Evolutionary conservation across 371 early-diverging fungal species (phyloP).

Genomic region (Nematocida sp.): DNA sequence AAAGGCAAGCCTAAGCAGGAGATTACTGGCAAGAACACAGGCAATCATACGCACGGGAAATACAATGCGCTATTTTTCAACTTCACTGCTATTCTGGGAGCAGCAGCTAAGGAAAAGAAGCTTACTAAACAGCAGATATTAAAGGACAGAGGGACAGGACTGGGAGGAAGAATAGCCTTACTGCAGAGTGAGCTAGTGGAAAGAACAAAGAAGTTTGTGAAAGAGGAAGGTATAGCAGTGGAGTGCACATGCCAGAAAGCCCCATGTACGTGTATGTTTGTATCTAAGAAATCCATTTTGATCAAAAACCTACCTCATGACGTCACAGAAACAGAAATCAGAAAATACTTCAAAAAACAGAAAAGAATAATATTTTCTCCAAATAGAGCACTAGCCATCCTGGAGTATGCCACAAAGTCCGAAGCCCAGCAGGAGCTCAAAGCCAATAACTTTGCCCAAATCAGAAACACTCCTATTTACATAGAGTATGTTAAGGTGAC

Average conservation of each 20-base stretch:
- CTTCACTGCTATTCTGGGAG: slow-evolving; percentile 62
- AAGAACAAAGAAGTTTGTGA: slow-evolving; percentile 60
- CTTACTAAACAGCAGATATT: slow-evolving; percentile 54
- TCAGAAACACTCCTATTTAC: slow-evolving; percentile 61
- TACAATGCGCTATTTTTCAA: slow-evolving; percentile 64
- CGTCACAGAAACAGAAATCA: slow-evolving; percentile 24
- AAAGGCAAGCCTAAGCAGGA: slow-evolving; percentile 42
- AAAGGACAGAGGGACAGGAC: slow-evolving; percentile 57
- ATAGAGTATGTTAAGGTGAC: slow-evolving; percentile 61
- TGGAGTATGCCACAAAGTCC: slow-evolving; percentile 59
- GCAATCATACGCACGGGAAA: slow-evolving; percentile 36
- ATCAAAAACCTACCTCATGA: slow-evolving; percentile 34
- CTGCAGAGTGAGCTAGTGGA: slow-evolving; percentile 63
- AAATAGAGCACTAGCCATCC: slow-evolving; percentile 59
- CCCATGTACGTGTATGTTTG: slow-evolving; percentile 36
- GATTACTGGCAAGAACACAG: slow-evolving; percentile 10
- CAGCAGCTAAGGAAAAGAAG: slow-evolving; percentile 51
- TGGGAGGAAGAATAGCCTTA: slow-evolving; percentile 60
- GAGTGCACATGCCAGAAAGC: slow-evolving; percentile 20
- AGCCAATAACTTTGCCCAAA: slow-evolving; percentile 57
- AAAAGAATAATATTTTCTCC: slow-evolving; percentile 48
- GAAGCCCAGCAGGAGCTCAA: slow-evolving; percentile 56
- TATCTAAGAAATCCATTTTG: slow-evolving; percentile 33
- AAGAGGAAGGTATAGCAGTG: slow-evolving; percentile 50
- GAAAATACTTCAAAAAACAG: slow-evolving; percentile 34